Evolutionary conservation across 306 rosid species (phyloP).

Genomic region (Lathyrus tuberosus): DNA sequence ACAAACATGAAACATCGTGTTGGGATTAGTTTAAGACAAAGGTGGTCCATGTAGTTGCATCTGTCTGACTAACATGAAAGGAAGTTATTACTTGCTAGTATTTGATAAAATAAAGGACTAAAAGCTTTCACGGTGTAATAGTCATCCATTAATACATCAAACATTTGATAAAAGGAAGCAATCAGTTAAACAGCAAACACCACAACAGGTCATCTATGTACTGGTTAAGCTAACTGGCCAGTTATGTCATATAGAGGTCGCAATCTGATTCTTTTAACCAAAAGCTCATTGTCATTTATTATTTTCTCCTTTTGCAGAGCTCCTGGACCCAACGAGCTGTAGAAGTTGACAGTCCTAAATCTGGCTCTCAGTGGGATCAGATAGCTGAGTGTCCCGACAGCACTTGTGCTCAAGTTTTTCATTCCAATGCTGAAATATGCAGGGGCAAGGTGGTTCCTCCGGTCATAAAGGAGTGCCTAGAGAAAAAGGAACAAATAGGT

Average conservation of each 20-base stretch:
- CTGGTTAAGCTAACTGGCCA: conserved; percentile 17
- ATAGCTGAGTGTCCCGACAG: conserved; percentile 67
- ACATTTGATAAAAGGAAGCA: conserved; percentile 11
- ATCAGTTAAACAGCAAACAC: conserved; percentile 36
- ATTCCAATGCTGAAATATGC: conserved; percentile 61
- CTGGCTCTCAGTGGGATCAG: conserved; percentile 59
- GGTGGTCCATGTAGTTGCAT: conserved; percentile 26
- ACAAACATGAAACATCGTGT: not conserved
- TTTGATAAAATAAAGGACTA: conserved; percentile 22
- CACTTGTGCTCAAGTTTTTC: conserved; percentile 86
- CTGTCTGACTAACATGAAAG: conserved; percentile 17
- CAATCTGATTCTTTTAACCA: conserved; percentile 20
- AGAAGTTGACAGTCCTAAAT: conserved; percentile 81
- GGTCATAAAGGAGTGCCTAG: conserved; percentile 47
- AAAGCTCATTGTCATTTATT: conserved; percentile 27
- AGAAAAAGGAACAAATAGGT: conserved; percentile 61
- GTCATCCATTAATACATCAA: conserved; percentile 5
- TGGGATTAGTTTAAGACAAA: conserved; percentile 14
- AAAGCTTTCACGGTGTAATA: conserved; percentile 21
- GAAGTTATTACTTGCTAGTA: conserved; percentile 24
- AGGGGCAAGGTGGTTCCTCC: conserved; percentile 49
- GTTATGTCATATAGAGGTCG: conserved; percentile 2
- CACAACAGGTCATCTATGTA: not conserved
- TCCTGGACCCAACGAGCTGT: conserved; percentile 88
- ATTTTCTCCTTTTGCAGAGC: conserved; percentile 62